phyloP scores from a whole-genome alignment of 2,329 filamentous ascomycete species.

The Botrytis medusae region DNA sequence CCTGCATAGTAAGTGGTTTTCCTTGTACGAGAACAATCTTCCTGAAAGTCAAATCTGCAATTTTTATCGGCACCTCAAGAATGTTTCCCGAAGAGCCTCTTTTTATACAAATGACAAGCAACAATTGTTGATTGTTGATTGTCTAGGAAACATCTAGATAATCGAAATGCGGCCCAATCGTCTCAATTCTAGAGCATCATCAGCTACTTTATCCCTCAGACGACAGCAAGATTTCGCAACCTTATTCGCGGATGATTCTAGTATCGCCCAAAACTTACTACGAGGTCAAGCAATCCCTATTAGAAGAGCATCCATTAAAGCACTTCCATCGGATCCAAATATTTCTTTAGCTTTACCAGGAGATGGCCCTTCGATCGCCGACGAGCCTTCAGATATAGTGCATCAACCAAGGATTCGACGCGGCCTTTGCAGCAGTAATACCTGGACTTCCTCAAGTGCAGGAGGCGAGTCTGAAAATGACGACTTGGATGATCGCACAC shows the following conservation, averaged over 20 bases:
- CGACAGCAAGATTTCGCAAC: constrained; percentile 22
- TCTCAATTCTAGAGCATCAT: constrained; percentile 36
- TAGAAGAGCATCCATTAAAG: constrained; percentile 28
- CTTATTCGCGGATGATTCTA: constrained; percentile 30
- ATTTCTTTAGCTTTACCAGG: not conserved
- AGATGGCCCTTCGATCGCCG: not conserved
- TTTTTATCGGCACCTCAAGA: not conserved
- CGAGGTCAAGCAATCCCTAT: constrained; percentile 28
- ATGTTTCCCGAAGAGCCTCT: not conserved
- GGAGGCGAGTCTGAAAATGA: constrained; percentile 51
- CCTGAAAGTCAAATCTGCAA: not conserved
- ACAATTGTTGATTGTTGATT: constrained; percentile 11
- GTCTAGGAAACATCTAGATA: constrained; percentile 12
- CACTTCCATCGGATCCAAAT: constrained; percentile 14
- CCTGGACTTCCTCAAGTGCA: constrained; percentile 58
- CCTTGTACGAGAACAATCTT: not conserved
- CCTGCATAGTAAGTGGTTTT: not conserved
- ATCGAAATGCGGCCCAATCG: constrained; percentile 38
- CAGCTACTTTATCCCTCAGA: constrained; percentile 32
- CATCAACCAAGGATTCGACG: constrained; percentile 20
- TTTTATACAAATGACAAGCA: not conserved
- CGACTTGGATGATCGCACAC: constrained; percentile 48
- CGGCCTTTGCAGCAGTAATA: constrained; percentile 45
- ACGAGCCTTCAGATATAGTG: not conserved
- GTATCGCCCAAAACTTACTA: constrained; percentile 33